Base-by-base conservation (phyloP, 345 rosid species). In the Atalantia buxifolia region DNA sequence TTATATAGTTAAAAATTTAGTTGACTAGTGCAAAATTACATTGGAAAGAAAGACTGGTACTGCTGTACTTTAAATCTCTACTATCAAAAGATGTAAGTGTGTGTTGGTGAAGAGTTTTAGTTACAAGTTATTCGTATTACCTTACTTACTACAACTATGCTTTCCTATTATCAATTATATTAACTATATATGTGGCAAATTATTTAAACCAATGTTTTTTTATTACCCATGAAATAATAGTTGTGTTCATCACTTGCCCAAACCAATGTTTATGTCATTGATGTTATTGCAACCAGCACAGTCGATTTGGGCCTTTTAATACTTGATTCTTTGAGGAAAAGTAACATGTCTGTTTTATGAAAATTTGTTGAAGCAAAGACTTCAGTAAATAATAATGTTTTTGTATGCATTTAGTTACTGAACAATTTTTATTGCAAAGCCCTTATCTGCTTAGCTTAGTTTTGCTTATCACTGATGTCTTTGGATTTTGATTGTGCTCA, bases 1-100 rank as follows among this genome's bases (percentile, higher is more conserved):
- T 36, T 61, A 50, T 38, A 8, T 38, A 55, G 35, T 50, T 4
- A 71, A 77, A 63, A 83, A 77, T 57, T 74, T 71, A 78, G 70
- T 80, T 80, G 70, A 21, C 12, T 75, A 42, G 27, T 86, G 84
- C 87, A 94, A 97, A 89, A 75, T 66, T 88, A 78, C 89, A 88
- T 87, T 96, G 97, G 99, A 92, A 97, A 81, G 97, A 96, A 74
- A 92, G 86, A 77, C 82, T 91, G 76, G 91, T 93, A 19, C 55
- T 89, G 84, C 88, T 88, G 78, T 87, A 88, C 77, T 78, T 91
- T 66, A 87, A 87, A 72, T 81, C 93, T 66, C 87, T 96, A 76
- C 83, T 94, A 86, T 88, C 93, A 0, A 88, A 91, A 81, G 97
- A 94, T 92, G 98, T 80, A 84, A 88, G 89, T 85, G 19, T 80